Percentiles rank a stretch among this genome's conserved stretches.
Conservation (phyloP, 768 basidiomycete species). For the Floccularia luteovirens region DNA sequence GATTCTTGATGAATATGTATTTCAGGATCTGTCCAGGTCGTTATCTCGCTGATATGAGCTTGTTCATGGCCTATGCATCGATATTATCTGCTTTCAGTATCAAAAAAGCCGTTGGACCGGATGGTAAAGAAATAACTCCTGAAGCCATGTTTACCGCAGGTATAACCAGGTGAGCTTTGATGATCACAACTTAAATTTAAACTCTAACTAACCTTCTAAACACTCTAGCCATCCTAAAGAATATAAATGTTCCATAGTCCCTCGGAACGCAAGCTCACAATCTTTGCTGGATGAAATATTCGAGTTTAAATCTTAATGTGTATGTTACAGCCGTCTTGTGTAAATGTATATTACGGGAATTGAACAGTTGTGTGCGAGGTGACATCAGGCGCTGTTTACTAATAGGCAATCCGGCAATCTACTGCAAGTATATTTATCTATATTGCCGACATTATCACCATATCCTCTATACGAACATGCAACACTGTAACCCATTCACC, state of each 20-base stretch:
- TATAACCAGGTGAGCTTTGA: constrained; percentile 4
- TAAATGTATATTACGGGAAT: too few species aligned
- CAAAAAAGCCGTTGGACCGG: constrained; percentile 9
- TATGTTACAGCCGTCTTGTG: too few species aligned
- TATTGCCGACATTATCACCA: too few species aligned
- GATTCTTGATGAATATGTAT: neutral
- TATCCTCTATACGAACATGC: too few species aligned
- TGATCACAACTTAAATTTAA: neutral
- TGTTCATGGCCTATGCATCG: constrained; percentile 12
- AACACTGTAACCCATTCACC: too few species aligned
- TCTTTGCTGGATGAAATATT: neutral
- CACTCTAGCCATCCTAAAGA: constrained; percentile 2
- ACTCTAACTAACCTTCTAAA: neutral
- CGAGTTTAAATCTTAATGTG: too few species aligned
- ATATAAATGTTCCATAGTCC: constrained; percentile 1
- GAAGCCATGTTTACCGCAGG: constrained; percentile 2
- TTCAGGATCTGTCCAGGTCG: constrained; percentile 17
- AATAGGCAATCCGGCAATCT: too few species aligned
- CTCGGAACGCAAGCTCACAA: neutral
- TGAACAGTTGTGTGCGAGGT: too few species aligned
- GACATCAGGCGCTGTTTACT: too few species aligned
- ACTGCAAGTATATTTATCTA: too few species aligned
- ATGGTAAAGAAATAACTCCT: constrained; percentile 10
- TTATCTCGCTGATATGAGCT: constrained; percentile 10
- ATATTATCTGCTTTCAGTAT: constrained; percentile 13